Evolutionary conservation across 31 red algal genomes (phyloP).

Genomic region (Odonthalia washingtoniensis): DNA sequence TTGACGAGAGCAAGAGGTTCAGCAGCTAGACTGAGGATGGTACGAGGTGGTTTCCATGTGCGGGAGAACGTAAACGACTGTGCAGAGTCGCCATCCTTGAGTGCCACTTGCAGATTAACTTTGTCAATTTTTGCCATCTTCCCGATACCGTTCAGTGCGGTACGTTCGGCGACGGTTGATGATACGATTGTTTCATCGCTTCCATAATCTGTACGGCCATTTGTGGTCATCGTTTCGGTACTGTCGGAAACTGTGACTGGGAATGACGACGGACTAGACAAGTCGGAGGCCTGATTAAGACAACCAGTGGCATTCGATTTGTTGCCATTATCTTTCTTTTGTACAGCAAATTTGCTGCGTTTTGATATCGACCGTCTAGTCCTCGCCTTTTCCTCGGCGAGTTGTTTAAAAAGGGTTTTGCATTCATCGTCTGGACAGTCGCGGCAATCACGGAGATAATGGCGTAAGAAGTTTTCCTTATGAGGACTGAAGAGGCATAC

Average conservation of each 20-base stretch:
- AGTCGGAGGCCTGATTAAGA: too few relatives aligned
- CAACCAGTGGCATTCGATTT: too few relatives aligned
- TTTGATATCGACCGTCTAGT: too few relatives aligned
- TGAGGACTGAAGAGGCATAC: not conserved
- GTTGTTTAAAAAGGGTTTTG: not conserved
- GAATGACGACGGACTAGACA: constrained; percentile 26
- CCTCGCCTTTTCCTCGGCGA: not conserved
- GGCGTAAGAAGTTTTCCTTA: not conserved
- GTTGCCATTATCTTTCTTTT: too few relatives aligned
- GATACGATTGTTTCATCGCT: constrained; percentile 29
- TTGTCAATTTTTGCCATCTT: constrained; percentile 22
- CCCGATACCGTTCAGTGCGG: constrained; percentile 4
- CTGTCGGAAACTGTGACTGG: constrained; percentile 7
- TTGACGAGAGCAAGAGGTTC: constrained; percentile 39
- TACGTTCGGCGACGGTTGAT: not conserved
- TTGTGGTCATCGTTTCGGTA: not conserved
- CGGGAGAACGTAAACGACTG: constrained; percentile 49
- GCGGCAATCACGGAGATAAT: not conserved
- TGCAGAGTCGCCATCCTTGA: constrained; percentile 34
- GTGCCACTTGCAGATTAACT: constrained; percentile 11
- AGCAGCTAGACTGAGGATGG: constrained; percentile 15
- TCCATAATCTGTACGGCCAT: constrained; percentile 40
- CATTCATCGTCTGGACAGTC: not conserved
- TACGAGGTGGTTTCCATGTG: constrained; percentile 3
- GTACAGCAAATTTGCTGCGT: too few relatives aligned